These are phyloP conservation scores for Hordeum pubiflorum DNA, from an alignment of 202 grass and related monocot genomes.

Conservation along the genomic window DNA sequence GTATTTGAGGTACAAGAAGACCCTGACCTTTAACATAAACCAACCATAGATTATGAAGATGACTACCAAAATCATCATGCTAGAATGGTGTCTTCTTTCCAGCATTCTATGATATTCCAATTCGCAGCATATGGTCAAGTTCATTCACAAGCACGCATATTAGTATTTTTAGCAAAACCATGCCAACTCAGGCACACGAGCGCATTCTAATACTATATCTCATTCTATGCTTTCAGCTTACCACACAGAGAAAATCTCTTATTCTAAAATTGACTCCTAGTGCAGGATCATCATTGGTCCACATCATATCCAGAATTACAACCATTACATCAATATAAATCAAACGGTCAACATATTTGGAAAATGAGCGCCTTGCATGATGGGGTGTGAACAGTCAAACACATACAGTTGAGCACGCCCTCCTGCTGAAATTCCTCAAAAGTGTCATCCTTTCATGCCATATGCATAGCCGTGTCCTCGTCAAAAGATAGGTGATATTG, in stretches of 20 bases:
- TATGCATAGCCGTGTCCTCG: not conserved
- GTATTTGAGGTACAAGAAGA: not conserved
- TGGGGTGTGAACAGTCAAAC: not conserved
- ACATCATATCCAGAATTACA: not conserved
- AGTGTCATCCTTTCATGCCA: not conserved
- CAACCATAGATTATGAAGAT: not conserved
- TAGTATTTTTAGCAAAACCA: not conserved
- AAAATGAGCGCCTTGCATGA: not conserved
- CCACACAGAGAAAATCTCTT: not conserved
- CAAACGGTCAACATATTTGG: not conserved
- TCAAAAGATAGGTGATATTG: not conserved
- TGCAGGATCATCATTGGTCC: not conserved
- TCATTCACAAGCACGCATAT: slow-evolving; percentile 7
- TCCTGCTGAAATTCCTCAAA: not conserved
- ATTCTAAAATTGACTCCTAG: not conserved
- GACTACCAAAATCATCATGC: not conserved
- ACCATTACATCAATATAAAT: not conserved
- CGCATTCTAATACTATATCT: not conserved
- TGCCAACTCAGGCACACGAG: not conserved
- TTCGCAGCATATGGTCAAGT: not conserved
- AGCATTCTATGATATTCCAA: not conserved
- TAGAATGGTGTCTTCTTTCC: not conserved
- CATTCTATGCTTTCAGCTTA: not conserved
- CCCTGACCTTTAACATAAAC: not conserved
- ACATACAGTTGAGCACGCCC: not conserved